Base-by-base conservation (phyloP, 2,329 filamentous ascomycete species). In the Coniochaeta hoffmannii region DNA sequence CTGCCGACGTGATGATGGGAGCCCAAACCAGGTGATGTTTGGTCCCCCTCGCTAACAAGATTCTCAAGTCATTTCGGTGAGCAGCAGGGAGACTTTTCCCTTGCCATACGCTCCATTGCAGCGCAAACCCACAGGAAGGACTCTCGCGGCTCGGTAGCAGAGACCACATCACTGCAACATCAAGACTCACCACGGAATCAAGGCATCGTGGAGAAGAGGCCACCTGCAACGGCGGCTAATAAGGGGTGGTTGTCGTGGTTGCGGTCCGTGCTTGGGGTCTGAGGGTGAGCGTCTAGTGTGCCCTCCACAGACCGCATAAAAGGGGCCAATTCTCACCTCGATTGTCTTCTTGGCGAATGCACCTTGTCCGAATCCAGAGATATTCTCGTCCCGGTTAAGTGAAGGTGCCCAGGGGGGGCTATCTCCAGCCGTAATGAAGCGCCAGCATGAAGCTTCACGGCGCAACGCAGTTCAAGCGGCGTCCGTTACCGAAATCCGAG, bases 31-130 rank as follows among this genome's bases (percentile, higher is more conserved):
- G 22, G 10, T 24, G 36, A n/a, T n/a, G n/a, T n/a, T n/a, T 41
- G 19, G 22, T 15, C 9, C 41, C 24, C 6, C 41, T 8, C 55
- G 36, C 64, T 70, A 53, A 70, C 56, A 34, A 49, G 4, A 44
- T 31, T 15, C 15, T 30, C 61, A n/a, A 90, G 88, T 69, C 91
- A 90, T 73, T 92, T 92, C 61, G 88, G 85, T 9, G 71, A 79
- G 0, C 88, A 92, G 68, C 75, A 88, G 59, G 89, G 89, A 3
- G 74, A 82, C 3, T 91, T 91, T 61, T 75, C 73, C 3, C 66
- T 88, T 4, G 71, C 75, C 1, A 68, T 88, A 56, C 68, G 68
- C 30, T 81, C 79, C 1, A 80, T 87, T 56, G 74, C 77, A 5
- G 55, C 55, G 24, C 31, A 51, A 3, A 19, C 28, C 8, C 31